Evolutionary conservation across 306 rosid genomes (phyloP).

Genomic region (Lathyrus oleraceus): DNA sequence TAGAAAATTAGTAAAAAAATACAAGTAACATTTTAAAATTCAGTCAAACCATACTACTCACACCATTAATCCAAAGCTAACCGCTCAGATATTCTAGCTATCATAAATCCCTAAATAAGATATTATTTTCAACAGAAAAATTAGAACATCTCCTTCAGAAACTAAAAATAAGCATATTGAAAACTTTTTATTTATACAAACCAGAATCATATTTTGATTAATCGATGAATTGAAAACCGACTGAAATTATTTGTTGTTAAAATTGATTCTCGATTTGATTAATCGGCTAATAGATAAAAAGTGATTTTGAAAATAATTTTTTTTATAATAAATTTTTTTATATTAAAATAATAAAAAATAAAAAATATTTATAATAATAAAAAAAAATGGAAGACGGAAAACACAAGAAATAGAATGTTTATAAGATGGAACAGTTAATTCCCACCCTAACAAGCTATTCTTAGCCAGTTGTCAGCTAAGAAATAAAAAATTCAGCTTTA

Average conservation of each 20-base stretch:
- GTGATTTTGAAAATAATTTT: too few species aligned
- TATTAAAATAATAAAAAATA: too few species aligned
- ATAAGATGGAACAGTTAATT: slow-evolving; percentile 42
- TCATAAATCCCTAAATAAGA: background rate
- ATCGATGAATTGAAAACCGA: too few species aligned
- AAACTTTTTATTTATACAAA: background rate
- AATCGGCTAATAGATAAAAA: too few species aligned
- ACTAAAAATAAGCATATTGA: too few species aligned
- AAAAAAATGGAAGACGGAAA: slow-evolving; percentile 10
- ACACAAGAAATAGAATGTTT: slow-evolving; percentile 41
- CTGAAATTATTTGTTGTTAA: too few species aligned
- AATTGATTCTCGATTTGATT: too few species aligned
- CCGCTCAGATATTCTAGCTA: background rate
- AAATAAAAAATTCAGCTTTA: slow-evolving; percentile 30
- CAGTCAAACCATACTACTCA: background rate
- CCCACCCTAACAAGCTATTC: slow-evolving; percentile 78
- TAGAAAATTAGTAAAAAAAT: background rate
- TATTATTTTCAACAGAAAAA: background rate
- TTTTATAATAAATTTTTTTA: too few species aligned
- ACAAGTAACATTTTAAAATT: background rate
- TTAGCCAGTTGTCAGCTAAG: slow-evolving; percentile 69
- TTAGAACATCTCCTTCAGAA: too few species aligned
- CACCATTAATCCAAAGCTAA: background rate
- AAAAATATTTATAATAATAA: background rate
- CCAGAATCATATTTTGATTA: too few species aligned